Base-by-base conservation (phyloP, 2,329 filamentous ascomycete species). In the Arthroderma uncinatum region DNA sequence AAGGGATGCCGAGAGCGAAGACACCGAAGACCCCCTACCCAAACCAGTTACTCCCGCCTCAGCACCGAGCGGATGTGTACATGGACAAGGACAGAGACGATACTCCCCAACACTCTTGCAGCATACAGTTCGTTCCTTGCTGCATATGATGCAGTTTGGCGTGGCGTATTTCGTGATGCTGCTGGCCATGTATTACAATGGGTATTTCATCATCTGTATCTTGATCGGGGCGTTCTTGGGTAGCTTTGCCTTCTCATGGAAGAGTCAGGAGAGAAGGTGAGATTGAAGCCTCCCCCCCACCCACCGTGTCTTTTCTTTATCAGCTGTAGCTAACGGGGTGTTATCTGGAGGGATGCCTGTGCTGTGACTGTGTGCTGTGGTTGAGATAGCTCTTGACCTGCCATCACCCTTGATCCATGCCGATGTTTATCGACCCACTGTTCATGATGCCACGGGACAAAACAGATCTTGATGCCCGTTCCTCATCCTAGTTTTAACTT, bases 201-300 rank as follows among this genome's bases (percentile, higher is more conserved):
- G 84, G 8, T 93, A 89, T 70, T 79, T 93, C 61, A 87, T 93
- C 68, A 84, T 92, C 59, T 88, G 83, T 63, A 89, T 93, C 68
- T 81, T 92, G 61, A 79, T 92, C 57, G 89, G 89, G 1, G 82
- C 85, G 0, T 89, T 82, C 62, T 57, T 91, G 4, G 89, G 88
- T 14, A 77, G 80, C 10, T 88, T 90, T 61, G 66, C 87, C 59
- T 92, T 89, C 67, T 80, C 83, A 30, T 91, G 86, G 85, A 85
- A 87, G 57, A 59, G 64, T 12, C 34, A 58, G 23, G 60, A 58
- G 14, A 57, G 59, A 25, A 63, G 63, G 66, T 68, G 59, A 53
- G 62, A 59, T 42, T 28, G 10, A 5, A 8, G 28, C 12, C 19
- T n/a, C 16, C 16, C 19, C 30, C 16, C 16, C 12, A 16, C 8